A percentile compares a stretch with the other conserved stretches of the same genome.
phyloP scores from a whole-genome alignment of 345 rosid species.

The Cardiospermum halicacabum region DNA sequence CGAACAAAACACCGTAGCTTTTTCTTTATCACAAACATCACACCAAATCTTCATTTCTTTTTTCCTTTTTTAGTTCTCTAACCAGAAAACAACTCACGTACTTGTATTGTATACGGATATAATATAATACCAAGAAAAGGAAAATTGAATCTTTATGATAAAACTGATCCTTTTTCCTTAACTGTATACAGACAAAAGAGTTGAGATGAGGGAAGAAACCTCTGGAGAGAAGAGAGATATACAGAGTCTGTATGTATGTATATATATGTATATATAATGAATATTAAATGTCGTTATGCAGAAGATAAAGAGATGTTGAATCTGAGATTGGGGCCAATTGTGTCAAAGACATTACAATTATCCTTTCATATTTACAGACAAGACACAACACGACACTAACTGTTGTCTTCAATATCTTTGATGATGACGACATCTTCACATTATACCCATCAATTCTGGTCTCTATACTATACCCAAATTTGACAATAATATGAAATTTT shows the following conservation, averaged over 20 bases:
- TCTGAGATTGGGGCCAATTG: not conserved
- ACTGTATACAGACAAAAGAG: not conserved
- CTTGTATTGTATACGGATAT: no score
- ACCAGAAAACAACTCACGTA: not conserved
- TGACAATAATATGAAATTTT: no score
- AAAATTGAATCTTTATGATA: not conserved
- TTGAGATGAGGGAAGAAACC: slow-evolving; percentile 11
- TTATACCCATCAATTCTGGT: no score
- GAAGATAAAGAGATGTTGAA: no score
- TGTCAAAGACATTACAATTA: not conserved
- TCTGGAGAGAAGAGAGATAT: slow-evolving; percentile 18
- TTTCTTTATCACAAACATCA: slow-evolving; percentile 55
- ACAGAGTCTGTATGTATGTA: not conserved
- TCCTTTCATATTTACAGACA: not conserved
- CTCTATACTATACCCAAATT: no score
- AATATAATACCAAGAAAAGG: no score
- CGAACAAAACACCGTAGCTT: slow-evolving; percentile 55
- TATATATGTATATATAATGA: no score
- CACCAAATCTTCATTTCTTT: slow-evolving; percentile 68
- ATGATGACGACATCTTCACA: no score
- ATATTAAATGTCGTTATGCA: no score
- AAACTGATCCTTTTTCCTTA: not conserved
- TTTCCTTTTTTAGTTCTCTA: not conserved
- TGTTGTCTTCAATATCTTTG: no score
- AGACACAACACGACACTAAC: no score